Evolutionary conservation across 163 green algal species (phyloP).

Genomic region (Scenedesmus sp.): DNA sequence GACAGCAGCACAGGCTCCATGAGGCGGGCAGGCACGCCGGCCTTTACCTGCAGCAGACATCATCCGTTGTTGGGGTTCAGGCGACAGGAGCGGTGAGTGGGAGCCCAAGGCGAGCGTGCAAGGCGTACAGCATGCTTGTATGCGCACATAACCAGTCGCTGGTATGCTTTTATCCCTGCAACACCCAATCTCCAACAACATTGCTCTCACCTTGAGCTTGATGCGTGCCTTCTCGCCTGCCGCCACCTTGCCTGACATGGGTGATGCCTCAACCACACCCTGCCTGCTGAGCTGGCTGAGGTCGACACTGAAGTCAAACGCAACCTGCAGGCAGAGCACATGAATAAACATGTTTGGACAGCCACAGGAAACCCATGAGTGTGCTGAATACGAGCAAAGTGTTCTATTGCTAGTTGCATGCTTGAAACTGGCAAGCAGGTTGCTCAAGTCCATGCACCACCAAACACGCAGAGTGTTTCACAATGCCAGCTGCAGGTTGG

Average conservation of each 20-base stretch:
- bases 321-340: conserved; percentile 59
- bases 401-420: background rate
- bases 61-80: too few species aligned
- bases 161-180: background rate
- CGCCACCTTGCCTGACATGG: conserved; percentile 63
- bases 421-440: background rate
- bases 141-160: background rate
- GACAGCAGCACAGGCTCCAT: conserved; percentile 79
- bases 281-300: conserved; percentile 61
- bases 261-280: conserved; percentile 63
- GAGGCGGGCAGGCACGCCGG: conserved; percentile 76
- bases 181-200: background rate
- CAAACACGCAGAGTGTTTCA: background rate
- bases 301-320: conserved; percentile 81
- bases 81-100: background rate
- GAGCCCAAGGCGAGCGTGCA: background rate
- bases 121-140: background rate
- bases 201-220: conserved; percentile 63
- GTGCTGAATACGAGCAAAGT: background rate
- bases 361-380: background rate
- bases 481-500: background rate
- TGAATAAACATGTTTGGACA: background rate
- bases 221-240: conserved; percentile 71
- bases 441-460: background rate
- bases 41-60: conserved; percentile 57